Evolutionary conservation across 2,329 filamentous ascomycete species (phyloP).

Genomic region (Alternaria metachromatica): DNA sequence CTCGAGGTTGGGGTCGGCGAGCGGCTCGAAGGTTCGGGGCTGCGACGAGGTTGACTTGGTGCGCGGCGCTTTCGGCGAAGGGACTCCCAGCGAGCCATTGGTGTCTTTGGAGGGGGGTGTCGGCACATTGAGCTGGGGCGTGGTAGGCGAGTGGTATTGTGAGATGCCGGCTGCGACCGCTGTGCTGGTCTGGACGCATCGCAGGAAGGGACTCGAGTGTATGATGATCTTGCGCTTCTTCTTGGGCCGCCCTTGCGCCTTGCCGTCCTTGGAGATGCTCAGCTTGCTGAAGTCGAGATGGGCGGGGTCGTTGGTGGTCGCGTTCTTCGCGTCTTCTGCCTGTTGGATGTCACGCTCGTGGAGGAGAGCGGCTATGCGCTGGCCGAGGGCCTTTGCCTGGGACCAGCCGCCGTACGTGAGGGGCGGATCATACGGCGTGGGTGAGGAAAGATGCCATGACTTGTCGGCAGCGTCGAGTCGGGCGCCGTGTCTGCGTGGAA

Average conservation of each 20-base stretch:
- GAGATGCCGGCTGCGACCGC: conserved; percentile 86
- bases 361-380: conserved; percentile 79
- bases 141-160: conserved; percentile 60
- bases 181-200: conserved; percentile 91
- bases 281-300: conserved; percentile 30
- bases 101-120: conserved; percentile 26
- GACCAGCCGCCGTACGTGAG: conserved; percentile 94
- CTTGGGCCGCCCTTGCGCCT: conserved; percentile 9
- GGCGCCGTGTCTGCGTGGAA: conserved; percentile 75
- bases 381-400: conserved; percentile 81
- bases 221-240: conserved; percentile 79
- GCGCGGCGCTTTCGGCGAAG: conserved; percentile 22
- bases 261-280: conserved; percentile 17
- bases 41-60: conserved; percentile 27
- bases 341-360: conserved; percentile 57
- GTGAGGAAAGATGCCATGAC: conserved; percentile 91
- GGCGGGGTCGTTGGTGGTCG: conserved; percentile 24
- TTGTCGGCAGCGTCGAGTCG: conserved; percentile 94
- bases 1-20: conserved; percentile 47
- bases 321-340: conserved; percentile 42
- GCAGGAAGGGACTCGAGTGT: conserved; percentile 90
- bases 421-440: conserved; percentile 93
- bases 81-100: conserved; percentile 14
- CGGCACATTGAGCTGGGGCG: conserved; percentile 29
- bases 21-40: conserved; percentile 39